These are phyloP conservation scores for Calamus simplicifolius DNA, from an alignment of 176 grass and related monocot genomes.

Conservation along the genomic window DNA sequence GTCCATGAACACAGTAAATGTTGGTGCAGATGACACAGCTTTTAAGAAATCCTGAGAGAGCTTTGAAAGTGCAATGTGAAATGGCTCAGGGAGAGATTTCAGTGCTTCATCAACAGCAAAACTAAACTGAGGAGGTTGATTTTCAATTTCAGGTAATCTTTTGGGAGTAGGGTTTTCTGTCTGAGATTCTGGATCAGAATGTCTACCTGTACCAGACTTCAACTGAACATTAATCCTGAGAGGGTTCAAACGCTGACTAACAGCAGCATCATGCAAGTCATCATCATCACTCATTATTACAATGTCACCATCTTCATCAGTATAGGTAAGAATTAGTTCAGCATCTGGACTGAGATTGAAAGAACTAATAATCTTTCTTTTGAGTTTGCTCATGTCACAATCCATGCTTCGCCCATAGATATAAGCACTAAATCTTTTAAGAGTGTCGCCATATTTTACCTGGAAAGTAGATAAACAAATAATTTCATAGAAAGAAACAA, in stretches of 20 bases:
- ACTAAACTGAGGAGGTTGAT: background rate
- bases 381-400: background rate
- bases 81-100: conserved; percentile 43
- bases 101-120: conserved; percentile 53
- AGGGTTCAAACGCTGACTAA: background rate
- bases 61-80: conserved; percentile 40
- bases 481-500: too few relatives aligned
- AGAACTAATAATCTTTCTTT: background rate
- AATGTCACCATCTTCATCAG: background rate
- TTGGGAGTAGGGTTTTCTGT: background rate
- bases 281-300: background rate
- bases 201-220: background rate
- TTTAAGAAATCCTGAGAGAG: conserved; percentile 46
- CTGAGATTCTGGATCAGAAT: background rate
- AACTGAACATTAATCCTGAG: conserved; percentile 3
- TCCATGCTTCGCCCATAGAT: background rate
- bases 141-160: background rate
- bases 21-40: conserved; percentile 9
- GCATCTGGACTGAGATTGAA: background rate
- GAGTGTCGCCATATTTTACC: background rate
- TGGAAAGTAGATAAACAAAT: background rate
- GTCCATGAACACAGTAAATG: conserved; percentile 9
- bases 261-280: background rate
- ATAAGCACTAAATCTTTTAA: background rate
- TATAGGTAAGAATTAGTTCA: background rate